Evolutionary conservation across 768 basidiomycete genomes (phyloP), one percentile per base, ranked within the genome.

Genomic region (Lenzites betulinus): DNA sequence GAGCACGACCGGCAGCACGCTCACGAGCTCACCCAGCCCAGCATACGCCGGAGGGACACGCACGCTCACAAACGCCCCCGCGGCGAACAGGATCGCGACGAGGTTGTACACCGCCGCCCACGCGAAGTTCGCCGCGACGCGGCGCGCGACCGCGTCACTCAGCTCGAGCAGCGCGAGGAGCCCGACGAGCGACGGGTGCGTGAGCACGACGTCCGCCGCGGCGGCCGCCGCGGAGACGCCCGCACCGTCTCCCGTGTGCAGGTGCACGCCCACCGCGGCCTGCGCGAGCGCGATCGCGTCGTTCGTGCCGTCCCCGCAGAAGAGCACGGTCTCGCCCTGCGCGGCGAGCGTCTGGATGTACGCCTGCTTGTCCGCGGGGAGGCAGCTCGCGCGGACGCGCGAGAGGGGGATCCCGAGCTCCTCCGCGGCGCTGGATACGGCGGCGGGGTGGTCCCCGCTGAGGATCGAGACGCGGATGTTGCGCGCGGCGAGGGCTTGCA

Each of bases 301-400:
- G 69, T 85, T 83, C 25, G 81, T 76, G 18, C 84, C 84, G 67
- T 85, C 84, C 38, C 79, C 79, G 28, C 78, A 71, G 70, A 81
- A 82, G 42, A 75, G 66, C 3, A 81, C 80, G 9, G 69, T 67
- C 18, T 65, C 66, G 46, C 69, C 67, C 33, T 49, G 50, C 4
- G 59, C 66, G 44, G 72, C 66, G 35, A 77, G 68, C 46, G 53
- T 57, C 25, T 62, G 68, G 54, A 78, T 67, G 52, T 69, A 71
- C 18, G 62, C 67, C 9, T 73, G 73, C 69, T 86, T 85, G 44
- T 76, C 80, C 11, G 76, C 75, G 1, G 84, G 83, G 7, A 80
- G 70, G 33, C 81, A 81, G 4, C 74, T 74, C 0, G 79, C 80
- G 18, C 69, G 66, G 8, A 79, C 76, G 50, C 75, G 68, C 3